These are phyloP conservation scores for Aspergillus latus DNA, from an alignment of 2,329 filamentous ascomycete species.

Conservation along the genomic window DNA sequence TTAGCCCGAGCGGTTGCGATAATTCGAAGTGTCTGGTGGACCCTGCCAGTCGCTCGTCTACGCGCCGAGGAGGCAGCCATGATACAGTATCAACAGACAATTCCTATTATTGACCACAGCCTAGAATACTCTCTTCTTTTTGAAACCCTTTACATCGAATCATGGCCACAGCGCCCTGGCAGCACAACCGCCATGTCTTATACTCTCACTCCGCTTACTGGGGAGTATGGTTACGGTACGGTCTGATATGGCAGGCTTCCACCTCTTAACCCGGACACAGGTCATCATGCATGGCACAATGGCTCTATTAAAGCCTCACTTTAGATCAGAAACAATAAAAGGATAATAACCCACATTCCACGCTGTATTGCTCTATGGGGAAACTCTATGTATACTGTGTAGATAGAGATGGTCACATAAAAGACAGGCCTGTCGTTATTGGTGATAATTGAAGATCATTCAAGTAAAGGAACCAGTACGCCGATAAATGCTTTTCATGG, in stretches of 20 bases:
- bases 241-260: neutral
- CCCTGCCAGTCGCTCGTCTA: slow-evolving; percentile 10
- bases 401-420: neutral
- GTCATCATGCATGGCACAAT: no score
- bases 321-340: no score
- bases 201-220: slow-evolving; percentile 1
- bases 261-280: no score
- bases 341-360: no score
- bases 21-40: neutral
- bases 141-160: neutral
- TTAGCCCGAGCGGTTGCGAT: neutral
- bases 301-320: no score
- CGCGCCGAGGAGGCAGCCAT: slow-evolving; percentile 12
- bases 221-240: neutral
- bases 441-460: neutral
- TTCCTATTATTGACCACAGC: neutral
- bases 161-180: neutral
- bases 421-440: neutral
- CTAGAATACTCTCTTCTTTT: neutral
- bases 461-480: slow-evolving; percentile 4
- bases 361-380: slow-evolving; percentile 3
- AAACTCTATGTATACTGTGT: neutral
- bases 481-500: slow-evolving; percentile 8
- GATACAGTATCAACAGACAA: neutral
- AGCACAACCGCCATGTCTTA: slow-evolving; percentile 13